Evolutionary conservation across 1,284 basidiomycete species (phyloP), one percentile per base, ranked within the genome.

Genomic region (Pterulicium gracile): DNA sequence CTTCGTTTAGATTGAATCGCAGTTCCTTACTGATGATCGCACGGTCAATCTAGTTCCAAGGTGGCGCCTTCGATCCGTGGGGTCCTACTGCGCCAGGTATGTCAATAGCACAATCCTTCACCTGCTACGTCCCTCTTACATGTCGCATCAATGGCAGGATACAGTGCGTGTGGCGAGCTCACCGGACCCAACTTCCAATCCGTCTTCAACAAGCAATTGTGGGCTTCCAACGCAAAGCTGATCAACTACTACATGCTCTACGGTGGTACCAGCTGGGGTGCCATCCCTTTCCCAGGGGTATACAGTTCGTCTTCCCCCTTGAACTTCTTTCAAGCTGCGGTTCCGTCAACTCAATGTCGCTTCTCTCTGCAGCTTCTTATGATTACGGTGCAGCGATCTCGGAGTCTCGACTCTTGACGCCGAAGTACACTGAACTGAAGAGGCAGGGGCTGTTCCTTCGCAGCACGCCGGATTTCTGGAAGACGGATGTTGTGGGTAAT

Each of bases 221-320:
- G 81, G 81, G 82, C 85, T 3, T 72, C 75, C 35, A 88, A 88
- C 58, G 81, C 75, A 2, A 87, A 88, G 56, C 52, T 88, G 47
- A 77, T 87, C 44, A 86, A 75, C 52, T 85, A 82, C 54, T 88
- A 88, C 60, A 88, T 88, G 85, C 55, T 84, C 47, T 86, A 79
- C 52, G 83, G 36, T 14, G 85, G 85, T 27, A 88, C 85, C 0
- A 84, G 78, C 3, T 88, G 86, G 86, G 85, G 83, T 45, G 81
- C 68, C 5, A 66, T 88, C 42, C 77, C 85, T 2, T 84, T 79
- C 63, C 83, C 70, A 0, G 71, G 72, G 2, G 76, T 74, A 22
- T 82, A 84, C 56, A 81, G 73, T 39, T 7, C 4, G 36, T 39
- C 4, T 15, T 17, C 4, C 19, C 15, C 4, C 15, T 39, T 15